Evolutionary conservation across 2,329 filamentous ascomycete species (phyloP).

Genomic region (Thielaviopsis punctulata): DNA sequence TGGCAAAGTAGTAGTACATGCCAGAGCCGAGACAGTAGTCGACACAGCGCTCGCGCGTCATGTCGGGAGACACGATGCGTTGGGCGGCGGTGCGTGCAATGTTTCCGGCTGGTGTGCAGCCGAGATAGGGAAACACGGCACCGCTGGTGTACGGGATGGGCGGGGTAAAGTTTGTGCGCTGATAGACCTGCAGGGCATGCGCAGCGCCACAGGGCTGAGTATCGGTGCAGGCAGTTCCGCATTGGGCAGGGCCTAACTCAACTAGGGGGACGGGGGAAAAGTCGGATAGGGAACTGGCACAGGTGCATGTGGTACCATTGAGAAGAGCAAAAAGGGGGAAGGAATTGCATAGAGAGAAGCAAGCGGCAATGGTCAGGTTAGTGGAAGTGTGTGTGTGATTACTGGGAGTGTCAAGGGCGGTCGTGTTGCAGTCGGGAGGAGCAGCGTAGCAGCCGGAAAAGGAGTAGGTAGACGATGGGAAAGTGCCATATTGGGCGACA

Average conservation of each 20-base stretch:
- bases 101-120: neutral
- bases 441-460: neutral
- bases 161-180: neutral
- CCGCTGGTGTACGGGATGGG: neutral
- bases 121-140: slow-evolving; percentile 5
- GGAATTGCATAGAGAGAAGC: neutral
- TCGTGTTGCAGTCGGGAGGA: neutral
- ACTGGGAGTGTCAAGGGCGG: neutral
- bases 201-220: neutral
- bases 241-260: neutral
- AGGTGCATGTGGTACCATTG: neutral
- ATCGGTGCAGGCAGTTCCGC: neutral
- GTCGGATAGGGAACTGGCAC: neutral
- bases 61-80: neutral
- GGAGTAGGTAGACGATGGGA: neutral
- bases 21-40: slow-evolving; percentile 2
- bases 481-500: neutral
- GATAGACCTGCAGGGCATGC: neutral
- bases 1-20: slow-evolving; percentile 8
- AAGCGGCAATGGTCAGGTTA: neutral
- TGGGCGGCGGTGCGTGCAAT: neutral
- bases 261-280: neutral
- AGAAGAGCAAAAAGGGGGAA: neutral
- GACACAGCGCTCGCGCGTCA: slow-evolving; percentile 2
- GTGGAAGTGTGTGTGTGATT: neutral